A percentile compares a stretch with the other conserved stretches of the same genome.
Evolutionary conservation across 106 monocot species (phyloP).

Genomic region (Allium fistulosum): DNA sequence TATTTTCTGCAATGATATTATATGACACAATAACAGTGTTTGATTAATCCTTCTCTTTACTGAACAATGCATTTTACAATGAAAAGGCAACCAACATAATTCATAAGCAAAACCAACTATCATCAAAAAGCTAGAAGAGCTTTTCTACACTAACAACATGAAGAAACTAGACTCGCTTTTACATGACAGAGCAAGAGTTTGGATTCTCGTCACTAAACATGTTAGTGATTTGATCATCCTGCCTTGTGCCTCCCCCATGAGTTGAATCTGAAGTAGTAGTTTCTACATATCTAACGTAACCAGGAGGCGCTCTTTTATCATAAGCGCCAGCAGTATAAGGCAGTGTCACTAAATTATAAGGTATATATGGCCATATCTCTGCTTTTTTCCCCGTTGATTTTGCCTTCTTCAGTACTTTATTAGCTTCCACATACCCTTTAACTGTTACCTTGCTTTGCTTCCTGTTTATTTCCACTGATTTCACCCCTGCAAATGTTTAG

Average conservation of each 20-base stretch:
- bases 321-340: conserved; percentile 26
- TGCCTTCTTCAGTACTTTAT: conserved; percentile 40
- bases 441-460: conserved; percentile 41
- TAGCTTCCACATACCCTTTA: conserved; percentile 27
- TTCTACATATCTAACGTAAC: conserved; percentile 39
- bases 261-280: background rate
- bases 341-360: conserved; percentile 21
- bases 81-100: too few relatives aligned
- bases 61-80: too few relatives aligned
- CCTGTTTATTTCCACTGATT: conserved; percentile 28
- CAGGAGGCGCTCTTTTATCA: conserved; percentile 42
- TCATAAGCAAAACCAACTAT: too few relatives aligned
- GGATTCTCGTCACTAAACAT: conserved; percentile 52
- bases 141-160: too few relatives aligned
- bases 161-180: background rate
- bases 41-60: too few relatives aligned
- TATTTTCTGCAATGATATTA: too few relatives aligned
- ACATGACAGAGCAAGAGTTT: conserved; percentile 46
- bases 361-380: conserved; percentile 48
- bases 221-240: conserved; percentile 27
- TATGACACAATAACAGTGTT: too few relatives aligned
- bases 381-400: conserved; percentile 33
- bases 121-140: too few relatives aligned
- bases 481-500: conserved; percentile 17
- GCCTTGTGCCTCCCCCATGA: background rate